Percentiles rank a stretch among this genome's conserved stretches.
phyloP scores from a whole-genome alignment of 1,139 yeast genomes.

The Geotrichum aggregatum region DNA sequence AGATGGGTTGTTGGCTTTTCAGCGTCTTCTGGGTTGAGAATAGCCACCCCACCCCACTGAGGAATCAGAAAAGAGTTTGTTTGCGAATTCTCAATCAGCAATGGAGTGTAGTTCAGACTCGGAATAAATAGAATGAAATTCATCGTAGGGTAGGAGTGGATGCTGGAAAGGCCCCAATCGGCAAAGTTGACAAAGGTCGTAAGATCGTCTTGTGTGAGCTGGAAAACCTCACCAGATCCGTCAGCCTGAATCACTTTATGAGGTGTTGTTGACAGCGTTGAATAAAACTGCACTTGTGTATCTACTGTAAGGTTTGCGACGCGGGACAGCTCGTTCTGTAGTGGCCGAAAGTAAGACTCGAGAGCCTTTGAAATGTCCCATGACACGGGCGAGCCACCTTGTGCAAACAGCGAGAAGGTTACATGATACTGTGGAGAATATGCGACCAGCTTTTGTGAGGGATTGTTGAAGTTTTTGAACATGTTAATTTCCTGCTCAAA shows the following conservation, averaged over 20 bases:
- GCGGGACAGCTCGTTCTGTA: slow-evolving; percentile 44
- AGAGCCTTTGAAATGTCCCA: slow-evolving; percentile 57
- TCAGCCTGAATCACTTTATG: slow-evolving; percentile 24
- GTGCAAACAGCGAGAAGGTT: slow-evolving; percentile 59
- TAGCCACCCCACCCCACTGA: slow-evolving; percentile 70
- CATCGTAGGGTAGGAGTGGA: slow-evolving; percentile 53
- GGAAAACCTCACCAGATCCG: slow-evolving; percentile 23
- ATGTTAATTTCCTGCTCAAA: slow-evolving; percentile 48
- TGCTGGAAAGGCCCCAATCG: slow-evolving; percentile 61
- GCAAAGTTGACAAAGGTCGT: slow-evolving; percentile 71
- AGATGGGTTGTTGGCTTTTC: slow-evolving; percentile 30
- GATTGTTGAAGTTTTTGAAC: slow-evolving; percentile 25
- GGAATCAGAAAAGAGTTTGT: slow-evolving; percentile 76
- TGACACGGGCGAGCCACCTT: slow-evolving; percentile 50
- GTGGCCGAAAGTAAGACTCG: slow-evolving; percentile 45
- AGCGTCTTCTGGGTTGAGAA: slow-evolving; percentile 26
- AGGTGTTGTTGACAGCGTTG: slow-evolving; percentile 41
- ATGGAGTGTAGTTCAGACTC: slow-evolving; percentile 45
- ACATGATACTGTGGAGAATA: slow-evolving; percentile 63
- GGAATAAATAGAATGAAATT: slow-evolving; percentile 69
- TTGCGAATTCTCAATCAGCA: slow-evolving; percentile 43
- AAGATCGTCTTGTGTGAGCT: slow-evolving; percentile 43
- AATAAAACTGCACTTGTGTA: slow-evolving; percentile 72
- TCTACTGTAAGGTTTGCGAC: slow-evolving; percentile 71
- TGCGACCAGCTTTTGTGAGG: slow-evolving; percentile 30